Evolutionary conservation across 352 stramenopile species (phyloP), one percentile per base, ranked within the genome.

Genomic region (Phytophthora foliorum): DNA sequence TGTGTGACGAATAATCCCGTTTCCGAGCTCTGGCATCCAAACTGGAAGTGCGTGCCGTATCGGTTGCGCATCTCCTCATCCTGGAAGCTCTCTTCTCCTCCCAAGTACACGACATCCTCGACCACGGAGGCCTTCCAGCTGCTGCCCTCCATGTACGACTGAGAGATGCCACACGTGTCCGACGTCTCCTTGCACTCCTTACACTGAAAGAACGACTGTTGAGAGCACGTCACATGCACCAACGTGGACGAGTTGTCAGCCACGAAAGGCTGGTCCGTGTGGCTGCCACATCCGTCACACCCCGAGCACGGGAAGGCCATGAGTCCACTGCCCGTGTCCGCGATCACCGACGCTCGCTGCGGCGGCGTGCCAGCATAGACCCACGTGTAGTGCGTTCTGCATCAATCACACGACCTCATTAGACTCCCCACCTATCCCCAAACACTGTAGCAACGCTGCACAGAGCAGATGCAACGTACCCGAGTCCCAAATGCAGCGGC

Each of bases 141-240:
- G 63, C 89, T 96, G 22, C 89, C 89, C 76, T 96, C 89, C 72
- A 92, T 89, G 62, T 96, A 96, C 44, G 84, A 81, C 82, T 95
- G 69, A 4, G 81, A 90, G 73, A 93, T 90, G 27, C 68, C 63
- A 54, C 88, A 94, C 54, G 78, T 78, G 57, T 93, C 63, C 29
- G 76, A 78, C 27, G 76, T 53, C 0, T 44, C 9, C 14, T 36
- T 46, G 63, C 88, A 94, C n/a, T 72, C 52, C 11, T 81, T 75
- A 70, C 86, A 94, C 21, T 73, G 69, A 67, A 94, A 96, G 9
- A 79, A 81, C 25, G 75, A 63, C 17, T 70, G 39, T 6, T 79
- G 68, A 2, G 55, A 68, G 58, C 88, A 96, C 27, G 84, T 88
- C 36, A 92, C 78, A 50, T 94, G 83, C 16, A 80, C 80, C 38